Percentiles rank a stretch among this genome's conserved stretches.
These are phyloP conservation scores for Penicillium cosmopolitanum DNA, from an alignment of 495 filamentous ascomycete genomes.

Conservation along the genomic window DNA sequence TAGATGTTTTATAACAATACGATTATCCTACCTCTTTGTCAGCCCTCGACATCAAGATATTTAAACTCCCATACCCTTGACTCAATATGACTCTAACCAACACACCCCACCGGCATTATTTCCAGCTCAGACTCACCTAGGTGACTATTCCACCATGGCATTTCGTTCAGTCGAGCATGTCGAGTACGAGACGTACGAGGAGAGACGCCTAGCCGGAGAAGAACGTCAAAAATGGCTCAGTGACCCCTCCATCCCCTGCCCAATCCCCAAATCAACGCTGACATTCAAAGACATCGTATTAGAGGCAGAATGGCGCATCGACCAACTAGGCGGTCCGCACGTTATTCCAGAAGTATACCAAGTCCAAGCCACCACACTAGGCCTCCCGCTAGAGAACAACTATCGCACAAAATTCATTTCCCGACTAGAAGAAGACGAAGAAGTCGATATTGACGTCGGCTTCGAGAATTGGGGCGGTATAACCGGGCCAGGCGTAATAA, in stretches of 20 bases:
- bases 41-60: neutral
- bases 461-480: constrained; percentile 2
- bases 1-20: neutral
- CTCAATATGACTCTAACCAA: neutral
- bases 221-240: neutral
- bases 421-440: neutral
- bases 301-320: neutral
- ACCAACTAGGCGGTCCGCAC: neutral
- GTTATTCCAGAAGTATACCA: neutral
- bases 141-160: neutral
- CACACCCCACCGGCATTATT: too few relatives aligned
- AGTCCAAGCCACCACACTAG: neutral
- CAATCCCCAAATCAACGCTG: neutral
- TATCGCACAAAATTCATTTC: neutral
- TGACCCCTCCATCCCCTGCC: neutral
- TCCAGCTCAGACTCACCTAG: neutral
- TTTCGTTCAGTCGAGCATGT: neutral
- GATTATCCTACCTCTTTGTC: neutral
- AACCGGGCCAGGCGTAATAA: neutral
- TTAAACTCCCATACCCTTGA: neutral
- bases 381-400: neutral
- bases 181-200: neutral
- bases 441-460: neutral
- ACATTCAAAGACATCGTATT: neutral
- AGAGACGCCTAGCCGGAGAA: neutral